A percentile compares a stretch with the other conserved stretches of the same genome.
Evolutionary conservation across 495 filamentous ascomycete species (phyloP).

Genomic region (Thozetella sp.): DNA sequence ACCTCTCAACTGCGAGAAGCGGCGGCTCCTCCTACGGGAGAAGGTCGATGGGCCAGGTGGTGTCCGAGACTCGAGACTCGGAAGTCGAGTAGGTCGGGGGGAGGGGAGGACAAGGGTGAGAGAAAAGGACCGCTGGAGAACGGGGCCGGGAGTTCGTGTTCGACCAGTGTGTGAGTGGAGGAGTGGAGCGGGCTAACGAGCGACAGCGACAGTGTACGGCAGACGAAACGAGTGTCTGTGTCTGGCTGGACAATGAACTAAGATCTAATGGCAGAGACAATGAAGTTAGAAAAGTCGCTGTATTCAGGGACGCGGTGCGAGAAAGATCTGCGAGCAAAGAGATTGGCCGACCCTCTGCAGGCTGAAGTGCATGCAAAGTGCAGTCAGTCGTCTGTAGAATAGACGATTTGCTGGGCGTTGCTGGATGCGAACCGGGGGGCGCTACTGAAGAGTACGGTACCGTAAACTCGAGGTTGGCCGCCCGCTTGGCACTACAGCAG

Average conservation of each 20-base stretch:
- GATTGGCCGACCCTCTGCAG: conserved; percentile 8
- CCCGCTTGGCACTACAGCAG: not conserved
- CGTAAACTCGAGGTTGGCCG: not conserved
- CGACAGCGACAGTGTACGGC: conserved; percentile 4
- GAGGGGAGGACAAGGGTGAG: not conserved
- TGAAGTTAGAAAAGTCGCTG: conserved; percentile 6
- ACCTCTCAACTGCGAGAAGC: conserved; percentile 1
- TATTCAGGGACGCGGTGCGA: conserved; percentile 9
- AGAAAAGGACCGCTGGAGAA: not conserved
- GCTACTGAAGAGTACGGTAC: not conserved
- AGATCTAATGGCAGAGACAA: conserved; percentile 7
- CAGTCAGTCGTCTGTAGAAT: not conserved
- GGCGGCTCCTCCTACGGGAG: not conserved
- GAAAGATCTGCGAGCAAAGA: conserved; percentile 6
- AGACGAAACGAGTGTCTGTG: conserved; percentile 1
- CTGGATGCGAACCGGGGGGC: not conserved
- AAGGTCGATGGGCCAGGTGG: too few species aligned
- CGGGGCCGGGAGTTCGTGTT: not conserved
- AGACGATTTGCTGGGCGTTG: not conserved
- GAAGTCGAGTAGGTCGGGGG: not conserved
- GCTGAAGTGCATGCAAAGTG: not conserved
- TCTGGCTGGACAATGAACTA: conserved; percentile 2
- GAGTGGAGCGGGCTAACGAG: conserved; percentile 9
- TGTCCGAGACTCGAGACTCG: too few species aligned
- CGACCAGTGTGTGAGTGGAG: conserved; percentile 5